Base-by-base conservation (phyloP, 345 rosid genomes). In the Jatropha curcas region DNA sequence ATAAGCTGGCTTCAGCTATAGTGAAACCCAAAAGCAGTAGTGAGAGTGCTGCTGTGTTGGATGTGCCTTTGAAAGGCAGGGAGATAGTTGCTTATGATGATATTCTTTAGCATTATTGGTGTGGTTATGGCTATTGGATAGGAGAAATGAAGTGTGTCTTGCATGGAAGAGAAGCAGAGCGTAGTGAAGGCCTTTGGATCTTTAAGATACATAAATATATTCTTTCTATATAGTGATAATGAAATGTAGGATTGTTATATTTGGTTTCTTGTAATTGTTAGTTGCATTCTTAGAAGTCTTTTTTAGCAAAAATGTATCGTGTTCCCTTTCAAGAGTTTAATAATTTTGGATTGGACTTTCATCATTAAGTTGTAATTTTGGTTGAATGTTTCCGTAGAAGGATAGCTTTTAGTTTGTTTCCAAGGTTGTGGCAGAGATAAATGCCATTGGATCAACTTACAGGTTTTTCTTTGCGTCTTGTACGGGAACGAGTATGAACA, bases 81-180 rank as follows among this genome's bases (percentile, higher is more conserved):
- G 88, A 85, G 53, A 84, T 87, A 5, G 74, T 93, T 56, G 92
- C 92, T 35, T 93, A 93, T 71, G 97, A 89, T 65, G 98, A 93
- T 76, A 84, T 91, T 34, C 82, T 94, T 25, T 94, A 74, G 53
- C 33, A 35, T 14, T 53, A n/a, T n/a, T n/a, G n/a, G n/a, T 34
- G 74, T 43, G 22, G 9, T 28, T 43, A 53, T 51, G 72, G 28
- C 22, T 31, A n/a, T n/a, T n/a, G 58, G 58, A 48, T 31, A 25
- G 16, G 25, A 24, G 9, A 5, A 5, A 10, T 41, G 45, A 37
- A 19, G 51, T 72, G 45, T 58, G 43, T 22, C 41, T 35, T 33
- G 51, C 60, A 60, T 72, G 35, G 50, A 71, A 71, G 50, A 39
- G 75, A 72, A 25, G 75, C 11, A 7, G 34, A 62, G 19, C 35